phyloP scores from a whole-genome alignment of 495 filamentous ascomycete genomes.

The Staphylotrichum tortipilum region DNA sequence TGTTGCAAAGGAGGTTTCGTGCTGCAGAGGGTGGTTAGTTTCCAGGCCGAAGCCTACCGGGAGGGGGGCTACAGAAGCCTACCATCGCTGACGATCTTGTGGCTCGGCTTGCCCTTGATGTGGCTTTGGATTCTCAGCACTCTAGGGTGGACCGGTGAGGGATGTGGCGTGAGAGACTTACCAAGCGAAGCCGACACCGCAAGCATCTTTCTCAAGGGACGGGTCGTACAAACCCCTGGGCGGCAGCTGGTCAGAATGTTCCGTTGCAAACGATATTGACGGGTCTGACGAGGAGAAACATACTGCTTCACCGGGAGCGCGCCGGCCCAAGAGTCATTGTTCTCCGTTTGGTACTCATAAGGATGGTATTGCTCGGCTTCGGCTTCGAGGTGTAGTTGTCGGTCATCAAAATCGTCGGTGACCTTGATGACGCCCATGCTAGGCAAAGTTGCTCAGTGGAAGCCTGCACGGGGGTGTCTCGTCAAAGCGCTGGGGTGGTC shows the following conservation, averaged over 20 bases:
- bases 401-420: constrained; percentile 48
- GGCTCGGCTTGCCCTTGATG: constrained; percentile 94
- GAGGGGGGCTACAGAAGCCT: constrained; percentile 29
- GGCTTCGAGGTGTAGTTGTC: constrained; percentile 44
- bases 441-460: constrained; percentile 34
- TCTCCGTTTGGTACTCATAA: constrained; percentile 79
- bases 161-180: constrained; percentile 42
- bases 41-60: background rate
- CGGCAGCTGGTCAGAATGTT: no score
- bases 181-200: constrained; percentile 98
- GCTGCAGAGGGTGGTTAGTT: constrained; percentile 40
- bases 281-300: constrained; percentile 13
- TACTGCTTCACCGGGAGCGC: constrained; percentile 90
- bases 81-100: constrained; percentile 99
- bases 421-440: constrained; percentile 44
- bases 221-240: constrained; percentile 87
- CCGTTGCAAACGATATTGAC: no score
- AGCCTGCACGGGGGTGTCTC: constrained; percentile 1
- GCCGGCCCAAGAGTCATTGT: constrained; percentile 91
- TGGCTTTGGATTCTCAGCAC: constrained; percentile 50
- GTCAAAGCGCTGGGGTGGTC: background rate
- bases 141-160: no score
- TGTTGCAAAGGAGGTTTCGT: constrained; percentile 93
- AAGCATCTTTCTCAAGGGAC: constrained; percentile 95
- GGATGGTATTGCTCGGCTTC: constrained; percentile 45